A percentile compares a stretch with the other conserved stretches of the same genome.
These are phyloP conservation scores for Coccinonectria pachysandricola DNA, from an alignment of 2,329 filamentous ascomycete species.

Conservation along the genomic window DNA sequence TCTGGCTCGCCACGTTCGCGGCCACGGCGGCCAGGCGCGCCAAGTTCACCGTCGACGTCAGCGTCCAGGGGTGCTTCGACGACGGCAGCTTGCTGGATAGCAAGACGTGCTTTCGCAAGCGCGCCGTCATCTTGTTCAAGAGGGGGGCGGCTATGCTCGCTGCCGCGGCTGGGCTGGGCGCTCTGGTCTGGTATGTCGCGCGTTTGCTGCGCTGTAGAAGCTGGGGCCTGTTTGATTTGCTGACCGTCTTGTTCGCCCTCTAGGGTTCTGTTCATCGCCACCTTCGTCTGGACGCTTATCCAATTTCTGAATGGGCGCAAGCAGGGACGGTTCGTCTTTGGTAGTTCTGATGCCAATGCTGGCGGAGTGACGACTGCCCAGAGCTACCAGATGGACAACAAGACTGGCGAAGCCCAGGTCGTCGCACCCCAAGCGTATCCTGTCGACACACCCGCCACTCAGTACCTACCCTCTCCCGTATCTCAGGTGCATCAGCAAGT, in stretches of 20 bases:
- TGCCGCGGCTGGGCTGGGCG: slow-evolving; percentile 33
- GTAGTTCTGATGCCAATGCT: slow-evolving; percentile 3
- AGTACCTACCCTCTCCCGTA: slow-evolving; percentile 7
- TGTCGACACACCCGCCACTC: slow-evolving; percentile 8
- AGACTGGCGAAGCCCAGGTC: slow-evolving; percentile 17
- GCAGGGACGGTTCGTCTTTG: slow-evolving; percentile 24
- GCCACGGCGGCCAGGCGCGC: slow-evolving; percentile 30
- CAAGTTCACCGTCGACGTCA: slow-evolving; percentile 23
- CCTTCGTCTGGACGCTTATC: slow-evolving; percentile 26
- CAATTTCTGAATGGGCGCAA: slow-evolving; percentile 28
- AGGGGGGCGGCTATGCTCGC: slow-evolving; percentile 26
- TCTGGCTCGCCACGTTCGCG: slow-evolving; percentile 37
- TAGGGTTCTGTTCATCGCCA: slow-evolving; percentile 30
- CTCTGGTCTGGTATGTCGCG: slow-evolving; percentile 33
- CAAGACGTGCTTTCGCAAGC: slow-evolving; percentile 24
- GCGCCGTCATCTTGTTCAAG: slow-evolving; percentile 24
- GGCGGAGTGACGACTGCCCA: slow-evolving; percentile 8
- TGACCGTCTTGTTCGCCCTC: too few species aligned
- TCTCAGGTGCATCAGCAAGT: slow-evolving; percentile 9
- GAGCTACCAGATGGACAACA: slow-evolving; percentile 26
- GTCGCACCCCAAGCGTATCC: slow-evolving; percentile 12
- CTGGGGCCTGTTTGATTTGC: too few species aligned
- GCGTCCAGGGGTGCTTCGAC: slow-evolving; percentile 21
- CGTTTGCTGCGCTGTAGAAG: too few species aligned
- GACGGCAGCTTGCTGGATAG: slow-evolving; percentile 31